Evolutionary conservation across 768 basidiomycete genomes (phyloP), one percentile per base, ranked within the genome.

Genomic region (Trametes punicea): DNA sequence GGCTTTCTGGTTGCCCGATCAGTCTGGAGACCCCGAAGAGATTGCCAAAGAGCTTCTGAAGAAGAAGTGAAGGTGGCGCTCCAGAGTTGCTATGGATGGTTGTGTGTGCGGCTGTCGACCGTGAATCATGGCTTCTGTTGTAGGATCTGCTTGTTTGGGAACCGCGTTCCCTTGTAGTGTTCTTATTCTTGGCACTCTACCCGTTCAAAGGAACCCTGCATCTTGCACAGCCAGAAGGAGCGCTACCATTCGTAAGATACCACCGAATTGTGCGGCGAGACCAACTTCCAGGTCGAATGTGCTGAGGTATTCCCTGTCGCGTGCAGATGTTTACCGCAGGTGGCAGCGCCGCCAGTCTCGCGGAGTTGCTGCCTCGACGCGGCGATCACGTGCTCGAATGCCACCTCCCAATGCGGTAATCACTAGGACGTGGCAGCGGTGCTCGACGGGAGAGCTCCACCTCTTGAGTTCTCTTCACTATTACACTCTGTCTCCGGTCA

Each of bases 1-100:
- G 83, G 79, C 84, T 0, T 80, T 86, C 62, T 85, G 84, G 84
- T 63, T 85, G 11, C 84, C 84, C 0, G 90, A 91, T 69, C 77
- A 77, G 55, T 74, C 80, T n/a, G 76, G 72, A 9, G 87, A 90
- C 66, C 76, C 75, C 9, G 88, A 89, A 46, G 88, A 90, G 56
- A 73, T 85, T 45, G 88, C 86, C 3, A 82, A 81, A 61, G 86
- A 86, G 60, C 67, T 90, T 42, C 70, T 88, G 60, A 87, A 81
- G 67, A 84, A 81, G 69, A 80, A 60, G 70, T 64, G 33, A 44
- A 20, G 25, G 23, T 33, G 9, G 26, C 23, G n/a, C n/a, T n/a
- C n/a, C 26, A 33, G 27, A 20, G 40, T 45, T 44, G 23, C 26
- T 50, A 39, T 57, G 42, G 48, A 44, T 38, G 48, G 48, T 45